These are phyloP conservation scores for Wickerhamomyces chambardii DNA, from an alignment of 805 yeast species.

Conservation along the genomic window DNA sequence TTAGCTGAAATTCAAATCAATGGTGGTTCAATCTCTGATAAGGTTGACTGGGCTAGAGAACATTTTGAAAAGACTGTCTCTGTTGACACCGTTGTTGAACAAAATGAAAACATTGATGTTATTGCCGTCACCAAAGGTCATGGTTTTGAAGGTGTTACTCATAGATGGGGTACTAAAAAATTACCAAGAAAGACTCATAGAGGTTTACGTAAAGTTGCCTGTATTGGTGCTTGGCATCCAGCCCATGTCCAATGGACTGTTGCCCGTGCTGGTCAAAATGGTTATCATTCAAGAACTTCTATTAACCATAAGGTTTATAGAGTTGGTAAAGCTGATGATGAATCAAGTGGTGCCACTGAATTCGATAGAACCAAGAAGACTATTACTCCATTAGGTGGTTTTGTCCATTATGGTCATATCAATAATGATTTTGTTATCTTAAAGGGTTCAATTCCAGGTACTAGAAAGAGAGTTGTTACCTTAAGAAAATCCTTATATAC, in stretches of 20 bases:
- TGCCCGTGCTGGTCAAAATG: slow-evolving; percentile 99
- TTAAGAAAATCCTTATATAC: slow-evolving; percentile 97
- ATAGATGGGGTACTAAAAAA: slow-evolving; percentile 99
- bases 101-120: slow-evolving; percentile 97
- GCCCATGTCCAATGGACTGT: slow-evolving; percentile 99
- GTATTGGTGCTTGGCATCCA: slow-evolving; percentile 99
- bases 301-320: slow-evolving; percentile 99
- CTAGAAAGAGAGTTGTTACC: slow-evolving; percentile 98
- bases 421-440: slow-evolving; percentile 96
- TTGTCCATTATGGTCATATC: slow-evolving; percentile 98
- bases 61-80: slow-evolving; percentile 99
- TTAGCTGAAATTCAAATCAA: slow-evolving; percentile 98
- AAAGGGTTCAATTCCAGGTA: slow-evolving; percentile 99
- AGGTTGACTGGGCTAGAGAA: slow-evolving; percentile 97
- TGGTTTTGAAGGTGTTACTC: slow-evolving; percentile 99
- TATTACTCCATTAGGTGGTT: slow-evolving; percentile 99
- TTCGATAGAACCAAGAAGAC: slow-evolving; percentile 99
- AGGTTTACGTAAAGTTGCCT: slow-evolving; percentile 99
- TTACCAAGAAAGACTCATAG: slow-evolving; percentile 99
- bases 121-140: slow-evolving; percentile 99
- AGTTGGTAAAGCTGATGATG: slow-evolving; percentile 95
- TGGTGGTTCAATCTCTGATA: slow-evolving; percentile 98
- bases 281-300: slow-evolving; percentile 99
- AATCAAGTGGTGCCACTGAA: slow-evolving; percentile 89
- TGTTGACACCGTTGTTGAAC: slow-evolving; percentile 94